Conservation (phyloP, 1,139 yeast genomes). For the Nadsonia starkeyi-henricii region DNA sequence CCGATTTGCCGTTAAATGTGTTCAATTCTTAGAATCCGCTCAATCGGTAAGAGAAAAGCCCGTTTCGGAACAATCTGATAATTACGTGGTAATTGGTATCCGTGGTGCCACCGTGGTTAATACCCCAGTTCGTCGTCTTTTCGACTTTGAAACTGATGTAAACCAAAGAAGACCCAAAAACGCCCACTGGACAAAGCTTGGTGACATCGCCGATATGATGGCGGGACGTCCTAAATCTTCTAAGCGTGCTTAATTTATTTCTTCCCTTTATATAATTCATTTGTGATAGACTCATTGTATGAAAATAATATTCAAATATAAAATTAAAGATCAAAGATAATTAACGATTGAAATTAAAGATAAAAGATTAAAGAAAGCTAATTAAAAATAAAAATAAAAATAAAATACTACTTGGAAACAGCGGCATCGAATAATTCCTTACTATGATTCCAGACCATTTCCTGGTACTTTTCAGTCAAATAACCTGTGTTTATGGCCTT, state of each 20-base stretch:
- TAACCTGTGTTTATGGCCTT: slow-evolving; percentile 10
- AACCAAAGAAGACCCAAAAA: slow-evolving; percentile 75
- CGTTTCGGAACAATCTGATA: slow-evolving; percentile 18
- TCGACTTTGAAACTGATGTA: slow-evolving; percentile 75
- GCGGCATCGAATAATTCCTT: slow-evolving; percentile 13
- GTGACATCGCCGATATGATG: slow-evolving; percentile 71
- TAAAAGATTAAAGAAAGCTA: too few species aligned
- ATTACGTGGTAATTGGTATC: slow-evolving; percentile 83
- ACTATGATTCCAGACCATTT: slow-evolving; percentile 18
- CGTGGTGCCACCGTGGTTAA: slow-evolving; percentile 65
- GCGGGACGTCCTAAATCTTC: slow-evolving; percentile 45
- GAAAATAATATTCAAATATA: too few species aligned
- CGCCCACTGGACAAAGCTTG: slow-evolving; percentile 65
- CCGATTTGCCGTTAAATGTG: slow-evolving; percentile 77
- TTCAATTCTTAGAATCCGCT: slow-evolving; percentile 59
- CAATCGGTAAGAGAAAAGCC: background rate
- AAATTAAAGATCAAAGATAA: too few species aligned
- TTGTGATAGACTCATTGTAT: too few species aligned
- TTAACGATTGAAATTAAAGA: too few species aligned
- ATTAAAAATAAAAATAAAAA: too few species aligned
- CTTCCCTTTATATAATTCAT: too few species aligned
- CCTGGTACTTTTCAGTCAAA: slow-evolving; percentile 14
- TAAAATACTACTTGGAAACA: background rate
- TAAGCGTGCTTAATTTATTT: too few species aligned
- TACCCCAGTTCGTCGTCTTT: slow-evolving; percentile 58